Base-by-base conservation (phyloP, 495 filamentous ascomycete species). In the Penicillium crystallinum region DNA sequence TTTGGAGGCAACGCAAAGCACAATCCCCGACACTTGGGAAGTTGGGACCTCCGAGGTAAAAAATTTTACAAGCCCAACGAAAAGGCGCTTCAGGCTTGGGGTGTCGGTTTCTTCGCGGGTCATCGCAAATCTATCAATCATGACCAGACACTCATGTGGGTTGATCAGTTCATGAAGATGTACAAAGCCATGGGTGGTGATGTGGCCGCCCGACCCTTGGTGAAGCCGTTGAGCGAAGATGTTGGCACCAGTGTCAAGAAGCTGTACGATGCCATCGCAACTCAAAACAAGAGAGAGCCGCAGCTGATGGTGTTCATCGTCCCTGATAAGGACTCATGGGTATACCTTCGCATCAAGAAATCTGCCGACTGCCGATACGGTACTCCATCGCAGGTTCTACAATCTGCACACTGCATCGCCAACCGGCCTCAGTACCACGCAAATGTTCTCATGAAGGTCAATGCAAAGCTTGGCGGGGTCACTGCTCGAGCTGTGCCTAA, bases 401-500 rank as follows among this genome's bases (percentile, higher is more conserved):
- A 87, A 56, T 66, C 71, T 11, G 59, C 55, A 0, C 83, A 91
- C 49, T 87, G 89, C 11, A 53, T 61, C 5, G 85, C 81, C 56
- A 73, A 70, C 19, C 73, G 83, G 14, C 71, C 72, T 1, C 91
- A 97, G 66, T 96, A 96, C 68, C 78, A 82, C 53, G 91, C 87
- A 2, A 97, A 97, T 60, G 87, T 96, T 22, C 74, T 80, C 42
- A 90, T 97, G 88, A 98, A 98, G 68, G 78, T 98, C 49, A 97
- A 97, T 59, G 86, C 88, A 14, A 98, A 97, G 71, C 81, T 96
- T n/a, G 93, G 93, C 30, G 93, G 93, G 14, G 74, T 80, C 5
- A 95, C 88, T 14, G 71, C 64, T 42, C 62, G 71, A 12, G 72
- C 72, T n/a, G 53, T 77, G 31, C 59, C 74, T 1, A 66, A 61